Conservation (phyloP, 331 rosid species). For the Rhamnella rubrinervis region DNA sequence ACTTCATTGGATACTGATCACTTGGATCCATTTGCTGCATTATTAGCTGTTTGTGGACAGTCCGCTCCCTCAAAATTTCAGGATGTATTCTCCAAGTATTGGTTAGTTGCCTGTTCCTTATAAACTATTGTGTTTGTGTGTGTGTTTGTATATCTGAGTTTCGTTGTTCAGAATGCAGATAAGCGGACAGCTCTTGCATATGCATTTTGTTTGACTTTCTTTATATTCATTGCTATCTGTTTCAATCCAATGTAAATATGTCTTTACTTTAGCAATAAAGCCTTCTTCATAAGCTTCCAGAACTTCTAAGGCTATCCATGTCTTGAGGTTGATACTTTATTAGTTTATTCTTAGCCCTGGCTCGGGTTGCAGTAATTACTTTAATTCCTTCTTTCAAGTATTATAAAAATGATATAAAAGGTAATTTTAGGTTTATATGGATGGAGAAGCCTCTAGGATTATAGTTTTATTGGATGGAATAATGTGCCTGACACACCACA, state of each 20-base stretch:
- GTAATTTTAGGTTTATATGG: too few species aligned
- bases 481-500: too few species aligned
- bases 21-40: conserved; percentile 50
- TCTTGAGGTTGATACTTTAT: too few species aligned
- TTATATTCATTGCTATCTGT: conserved; percentile 6
- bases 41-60: conserved; percentile 84
- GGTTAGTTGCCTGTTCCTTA: conserved; percentile 43
- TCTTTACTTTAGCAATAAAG: too few species aligned
- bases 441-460: too few species aligned
- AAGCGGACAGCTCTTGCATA: background rate
- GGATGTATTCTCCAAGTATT: conserved; percentile 60
- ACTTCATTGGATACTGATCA: conserved; percentile 41
- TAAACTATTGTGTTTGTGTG: background rate
- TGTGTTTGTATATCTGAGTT: background rate
- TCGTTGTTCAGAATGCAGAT: background rate
- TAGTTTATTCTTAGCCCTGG: too few species aligned
- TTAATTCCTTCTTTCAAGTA: too few species aligned
- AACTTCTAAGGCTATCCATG: too few species aligned
- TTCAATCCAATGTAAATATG: background rate
- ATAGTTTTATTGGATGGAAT: too few species aligned
- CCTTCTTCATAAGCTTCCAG: too few species aligned
- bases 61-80: conserved; percentile 53
- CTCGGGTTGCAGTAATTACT: too few species aligned
- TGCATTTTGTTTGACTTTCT: background rate
- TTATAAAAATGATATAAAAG: too few species aligned